phyloP scores from a whole-genome alignment of 129 eudicot species.

The Scalesia atractyloides region DNA sequence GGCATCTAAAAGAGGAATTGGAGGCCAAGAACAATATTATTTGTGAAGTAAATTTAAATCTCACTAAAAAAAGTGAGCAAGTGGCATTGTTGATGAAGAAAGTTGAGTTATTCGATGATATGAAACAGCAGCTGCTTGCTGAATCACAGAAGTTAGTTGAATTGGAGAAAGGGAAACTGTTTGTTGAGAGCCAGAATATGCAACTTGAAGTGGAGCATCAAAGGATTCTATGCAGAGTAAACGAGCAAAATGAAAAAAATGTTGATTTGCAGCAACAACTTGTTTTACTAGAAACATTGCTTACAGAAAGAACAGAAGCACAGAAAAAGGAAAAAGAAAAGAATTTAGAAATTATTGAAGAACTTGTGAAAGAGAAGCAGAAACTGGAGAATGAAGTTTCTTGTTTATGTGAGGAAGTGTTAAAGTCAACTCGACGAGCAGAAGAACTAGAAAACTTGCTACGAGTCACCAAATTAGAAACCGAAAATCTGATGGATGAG shows the following conservation, averaged over 20 bases:
- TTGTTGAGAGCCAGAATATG: conserved; percentile 37
- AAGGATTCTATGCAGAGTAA: conserved; percentile 30
- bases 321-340: conserved; percentile 41
- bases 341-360: conserved; percentile 34
- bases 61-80: conserved; percentile 41
- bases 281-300: conserved; percentile 35
- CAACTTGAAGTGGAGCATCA: conserved; percentile 46
- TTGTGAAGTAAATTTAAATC: conserved; percentile 27
- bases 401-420: no score
- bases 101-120: conserved; percentile 34
- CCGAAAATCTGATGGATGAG: no score
- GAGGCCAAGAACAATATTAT: conserved; percentile 35
- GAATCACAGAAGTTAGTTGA: conserved; percentile 44
- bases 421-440: no score
- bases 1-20: conserved; percentile 39
- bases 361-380: conserved; percentile 31
- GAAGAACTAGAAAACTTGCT: no score
- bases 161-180: conserved; percentile 41
- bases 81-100: conserved; percentile 34
- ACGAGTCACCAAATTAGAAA: no score
- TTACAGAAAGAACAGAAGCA: conserved; percentile 36
- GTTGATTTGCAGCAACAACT: conserved; percentile 40
- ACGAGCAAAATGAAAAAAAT: conserved; percentile 41
- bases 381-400: background rate
- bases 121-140: conserved; percentile 43